These are phyloP conservation scores for Talaromyces amestolkiae DNA, from an alignment of 2,329 filamentous ascomycete species.

Conservation along the genomic window DNA sequence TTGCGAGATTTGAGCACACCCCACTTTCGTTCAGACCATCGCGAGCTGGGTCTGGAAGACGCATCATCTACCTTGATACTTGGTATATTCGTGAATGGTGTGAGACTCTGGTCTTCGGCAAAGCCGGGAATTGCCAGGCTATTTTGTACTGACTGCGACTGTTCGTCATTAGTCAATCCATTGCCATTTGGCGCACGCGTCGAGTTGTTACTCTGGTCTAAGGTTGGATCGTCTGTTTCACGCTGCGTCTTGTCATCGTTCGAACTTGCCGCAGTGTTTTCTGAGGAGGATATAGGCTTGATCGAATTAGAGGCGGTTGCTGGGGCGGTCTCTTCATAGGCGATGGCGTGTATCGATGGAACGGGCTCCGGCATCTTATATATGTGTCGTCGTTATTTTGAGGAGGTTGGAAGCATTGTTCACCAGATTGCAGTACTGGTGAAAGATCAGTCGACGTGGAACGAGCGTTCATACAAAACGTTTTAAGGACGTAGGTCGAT, in stretches of 20 bases:
- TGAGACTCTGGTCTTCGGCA: slow-evolving; percentile 27
- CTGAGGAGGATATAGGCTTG: slow-evolving; percentile 31
- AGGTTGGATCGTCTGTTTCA: not conserved
- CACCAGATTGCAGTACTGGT: not conserved
- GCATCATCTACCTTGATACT: slow-evolving; percentile 42
- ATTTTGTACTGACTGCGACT: not conserved
- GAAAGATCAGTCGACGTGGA: not conserved
- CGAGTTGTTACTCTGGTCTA: not conserved
- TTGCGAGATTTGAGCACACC: slow-evolving; percentile 34
- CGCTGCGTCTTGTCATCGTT: not conserved
- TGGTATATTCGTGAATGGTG: slow-evolving; percentile 38
- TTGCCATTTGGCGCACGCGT: slow-evolving; percentile 22
- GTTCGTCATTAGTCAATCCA: not conserved
- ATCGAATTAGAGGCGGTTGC: slow-evolving; percentile 28
- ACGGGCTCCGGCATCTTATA: slow-evolving; percentile 28
- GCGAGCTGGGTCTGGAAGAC: slow-evolving; percentile 38
- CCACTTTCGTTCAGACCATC: slow-evolving; percentile 47
- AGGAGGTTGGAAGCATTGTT: not conserved
- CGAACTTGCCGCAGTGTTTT: slow-evolving; percentile 24
- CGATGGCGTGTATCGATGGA: slow-evolving; percentile 27
- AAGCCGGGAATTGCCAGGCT: slow-evolving; percentile 22
- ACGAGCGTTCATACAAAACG: not conserved
- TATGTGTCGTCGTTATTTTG: not conserved
- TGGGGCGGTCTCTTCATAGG: slow-evolving; percentile 31
- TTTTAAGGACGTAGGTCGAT: not conserved